Conservation (phyloP, 2,329 filamentous ascomycete species). For the Fusarium tjaetaba region DNA sequence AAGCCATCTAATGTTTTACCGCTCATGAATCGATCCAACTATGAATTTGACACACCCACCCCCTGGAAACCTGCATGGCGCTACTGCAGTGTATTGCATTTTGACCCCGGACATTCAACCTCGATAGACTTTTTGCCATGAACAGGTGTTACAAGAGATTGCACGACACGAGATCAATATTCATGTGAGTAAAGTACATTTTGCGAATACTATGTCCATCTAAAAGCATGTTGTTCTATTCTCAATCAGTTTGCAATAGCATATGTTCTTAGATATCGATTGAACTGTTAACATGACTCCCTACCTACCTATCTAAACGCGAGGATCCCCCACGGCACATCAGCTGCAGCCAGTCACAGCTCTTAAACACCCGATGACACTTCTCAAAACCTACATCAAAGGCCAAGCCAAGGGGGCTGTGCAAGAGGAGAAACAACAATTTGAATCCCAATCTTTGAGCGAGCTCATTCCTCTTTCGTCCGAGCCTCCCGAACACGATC, state of each 20-base stretch:
- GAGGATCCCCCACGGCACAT: slow-evolving; percentile 26
- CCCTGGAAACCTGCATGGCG: slow-evolving; percentile 35
- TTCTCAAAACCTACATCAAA: slow-evolving; percentile 16
- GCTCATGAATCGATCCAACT: slow-evolving; percentile 3
- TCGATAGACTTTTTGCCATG: slow-evolving; percentile 13
- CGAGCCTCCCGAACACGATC: slow-evolving; percentile 21
- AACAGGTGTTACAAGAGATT: neutral
- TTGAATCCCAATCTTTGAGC: slow-evolving; percentile 6
- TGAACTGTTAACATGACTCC: neutral
- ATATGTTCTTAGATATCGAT: neutral
- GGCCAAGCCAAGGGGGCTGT: slow-evolving; percentile 29
- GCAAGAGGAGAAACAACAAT: slow-evolving; percentile 27
- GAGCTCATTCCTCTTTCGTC: slow-evolving; percentile 13
- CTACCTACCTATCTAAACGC: slow-evolving; percentile 13
- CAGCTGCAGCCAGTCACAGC: slow-evolving; percentile 25
- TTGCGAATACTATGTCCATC: neutral
- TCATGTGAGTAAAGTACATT: neutral
- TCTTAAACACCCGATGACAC: slow-evolving; percentile 20
- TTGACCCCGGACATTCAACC: slow-evolving; percentile 21
- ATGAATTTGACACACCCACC: slow-evolving; percentile 28
- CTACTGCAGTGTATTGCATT: slow-evolving; percentile 38
- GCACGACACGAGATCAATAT: neutral
- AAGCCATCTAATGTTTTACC: slow-evolving; percentile 25
- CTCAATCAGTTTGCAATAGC: neutral
- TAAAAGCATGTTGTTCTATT: neutral